Conservation (phyloP, 352 stramenopile genomes). For the Elongisporangium undulatum region DNA sequence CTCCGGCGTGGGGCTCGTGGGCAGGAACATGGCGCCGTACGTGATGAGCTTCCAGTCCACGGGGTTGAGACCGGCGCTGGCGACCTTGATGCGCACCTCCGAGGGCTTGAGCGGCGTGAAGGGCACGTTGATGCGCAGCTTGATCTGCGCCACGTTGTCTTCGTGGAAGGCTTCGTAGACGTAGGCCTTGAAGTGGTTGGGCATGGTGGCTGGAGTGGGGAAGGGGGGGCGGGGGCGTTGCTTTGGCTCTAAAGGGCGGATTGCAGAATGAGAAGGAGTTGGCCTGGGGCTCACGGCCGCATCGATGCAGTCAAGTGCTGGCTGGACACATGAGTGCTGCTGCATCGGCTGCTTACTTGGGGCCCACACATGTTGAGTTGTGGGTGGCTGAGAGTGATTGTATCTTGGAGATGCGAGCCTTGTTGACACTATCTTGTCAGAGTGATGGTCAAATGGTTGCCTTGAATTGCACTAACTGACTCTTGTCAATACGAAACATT, state of each 20-base stretch:
- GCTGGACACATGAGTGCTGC: too few species aligned
- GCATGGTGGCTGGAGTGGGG: background rate
- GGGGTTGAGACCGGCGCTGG: constrained; percentile 22
- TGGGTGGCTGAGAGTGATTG: too few species aligned
- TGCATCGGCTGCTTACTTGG: too few species aligned
- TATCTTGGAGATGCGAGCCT: too few species aligned
- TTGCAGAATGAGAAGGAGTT: background rate
- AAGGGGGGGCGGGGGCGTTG: too few species aligned
- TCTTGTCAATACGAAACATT: too few species aligned
- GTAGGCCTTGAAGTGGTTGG: constrained; percentile 12
- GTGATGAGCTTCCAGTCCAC: constrained; percentile 18
- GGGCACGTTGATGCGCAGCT: constrained; percentile 11
- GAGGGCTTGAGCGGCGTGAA: background rate
- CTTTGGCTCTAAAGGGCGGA: background rate
- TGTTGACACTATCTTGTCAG: too few species aligned
- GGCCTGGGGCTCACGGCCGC: too few species aligned
- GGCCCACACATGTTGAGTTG: too few species aligned
- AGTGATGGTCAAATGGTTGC: too few species aligned
- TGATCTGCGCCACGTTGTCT: constrained; percentile 13
- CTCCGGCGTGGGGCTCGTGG: constrained; percentile 9
- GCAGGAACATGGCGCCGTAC: constrained; percentile 10
- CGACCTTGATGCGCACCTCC: constrained; percentile 22
- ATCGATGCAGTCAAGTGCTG: too few species aligned
- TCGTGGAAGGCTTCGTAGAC: constrained; percentile 12
- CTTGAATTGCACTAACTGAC: too few species aligned